Evolutionary conservation across 352 stramenopile genomes (phyloP), one percentile per base, ranked within the genome.

Genomic region (Pythium brachiatum): DNA sequence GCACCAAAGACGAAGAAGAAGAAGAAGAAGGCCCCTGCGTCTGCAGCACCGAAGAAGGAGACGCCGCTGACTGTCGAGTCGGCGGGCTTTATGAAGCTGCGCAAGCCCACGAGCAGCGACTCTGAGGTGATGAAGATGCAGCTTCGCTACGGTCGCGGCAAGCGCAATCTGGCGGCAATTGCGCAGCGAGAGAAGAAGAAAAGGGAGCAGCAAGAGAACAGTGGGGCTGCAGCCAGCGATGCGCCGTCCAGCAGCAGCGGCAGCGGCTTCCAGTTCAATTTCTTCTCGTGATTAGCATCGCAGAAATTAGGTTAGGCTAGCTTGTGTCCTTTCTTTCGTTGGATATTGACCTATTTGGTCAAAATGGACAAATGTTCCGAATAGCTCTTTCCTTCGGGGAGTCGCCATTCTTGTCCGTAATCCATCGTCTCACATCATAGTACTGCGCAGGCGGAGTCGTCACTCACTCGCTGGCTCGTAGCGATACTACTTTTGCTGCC

Each of bases 81-180:
- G 29, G 67, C 73, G n/a, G 75, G 78, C 3, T 86, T 88, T 32
- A 26, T 90, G 7, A 86, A 77, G 57, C 63, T 90, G 36, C 74
- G 76, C 21, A 89, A 89, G 36, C 74, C 79, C 8, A 84, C 74
- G 41, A 81, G 76, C 46, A 81, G 72, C 43, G 81, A 90, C 64
- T 86, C 76, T 5, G 81, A 90, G 66, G 60, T 88, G 34, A 74
- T 78, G 21, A 83, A 82, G 62, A 90, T 90, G 81, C 81, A 90
- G 27, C 69, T 90, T 16, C 75, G 73, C 21, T 90, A 90, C 51
- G 81, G 81, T 20, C 72, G 76, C 11, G 81, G 81, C 12, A 70
- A 77, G 7, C 79, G 79, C 38, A 89, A 90, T 41, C 53, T 86
- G 41, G 60, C 69, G 2, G 81, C 81, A 0, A 81, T 69, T 8